phyloP scores from a whole-genome alignment of 2,329 filamentous ascomycete species.

The Arthroderma sp. region DNA sequence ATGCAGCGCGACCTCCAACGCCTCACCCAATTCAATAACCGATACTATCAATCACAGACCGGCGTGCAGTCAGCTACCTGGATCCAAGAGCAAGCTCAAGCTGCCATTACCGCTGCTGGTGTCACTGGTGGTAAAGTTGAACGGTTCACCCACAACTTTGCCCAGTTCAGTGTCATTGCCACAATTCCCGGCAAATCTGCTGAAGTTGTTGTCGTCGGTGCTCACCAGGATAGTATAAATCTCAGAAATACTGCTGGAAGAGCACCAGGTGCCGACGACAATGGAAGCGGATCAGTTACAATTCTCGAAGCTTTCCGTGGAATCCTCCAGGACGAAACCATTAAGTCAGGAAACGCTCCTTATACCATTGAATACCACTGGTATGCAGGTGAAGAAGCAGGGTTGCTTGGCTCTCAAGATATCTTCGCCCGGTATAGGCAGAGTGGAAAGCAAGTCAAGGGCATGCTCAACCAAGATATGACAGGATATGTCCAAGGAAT shows the following conservation, averaged over 20 bases:
- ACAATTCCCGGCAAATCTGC: constrained; percentile 77
- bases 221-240: constrained; percentile 93
- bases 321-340: constrained; percentile 57
- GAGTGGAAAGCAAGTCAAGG: constrained; percentile 62
- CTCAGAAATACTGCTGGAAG: constrained; percentile 70
- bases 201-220: constrained; percentile 76
- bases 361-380: constrained; percentile 96
- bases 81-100: constrained; percentile 57
- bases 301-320: constrained; percentile 84
- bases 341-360: constrained; percentile 55
- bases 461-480: constrained; percentile 99
- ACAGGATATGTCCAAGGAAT: constrained; percentile 78
- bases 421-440: constrained; percentile 75
- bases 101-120: constrained; percentile 47
- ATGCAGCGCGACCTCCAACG: constrained; percentile 68
- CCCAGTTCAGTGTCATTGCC: constrained; percentile 80
- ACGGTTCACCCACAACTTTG: constrained; percentile 72
- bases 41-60: constrained; percentile 46
- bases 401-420: constrained; percentile 74
- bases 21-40: constrained; percentile 46
- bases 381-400: constrained; percentile 85
- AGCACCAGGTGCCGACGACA: constrained; percentile 89
- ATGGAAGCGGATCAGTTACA: constrained; percentile 84
- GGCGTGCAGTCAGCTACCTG: constrained; percentile 74
- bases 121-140: constrained; percentile 53